Percentiles rank a stretch among this genome's conserved stretches.
phyloP scores from a whole-genome alignment of 2,329 filamentous ascomycete species.

The Sporothrix curviconia region DNA sequence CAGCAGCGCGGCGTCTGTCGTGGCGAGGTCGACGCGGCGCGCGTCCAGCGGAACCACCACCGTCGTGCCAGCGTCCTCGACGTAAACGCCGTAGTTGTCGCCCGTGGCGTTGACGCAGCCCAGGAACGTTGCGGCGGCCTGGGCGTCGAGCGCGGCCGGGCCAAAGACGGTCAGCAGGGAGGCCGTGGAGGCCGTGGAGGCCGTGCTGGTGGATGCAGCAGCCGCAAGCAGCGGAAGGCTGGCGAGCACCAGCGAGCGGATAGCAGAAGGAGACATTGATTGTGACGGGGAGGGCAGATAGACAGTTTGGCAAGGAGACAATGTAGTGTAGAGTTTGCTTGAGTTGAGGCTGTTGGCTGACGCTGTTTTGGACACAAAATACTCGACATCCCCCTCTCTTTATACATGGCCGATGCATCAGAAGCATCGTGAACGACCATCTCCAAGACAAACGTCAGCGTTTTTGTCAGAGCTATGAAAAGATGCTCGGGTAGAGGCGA shows the following conservation, averaged over 20 bases:
- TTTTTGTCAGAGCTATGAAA: too few relatives aligned
- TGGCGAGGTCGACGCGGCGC: background rate
- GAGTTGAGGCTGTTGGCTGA: too few relatives aligned
- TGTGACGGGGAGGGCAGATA: too few relatives aligned
- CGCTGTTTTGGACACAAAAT: too few relatives aligned
- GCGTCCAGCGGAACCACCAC: background rate
- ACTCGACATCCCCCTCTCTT: too few relatives aligned
- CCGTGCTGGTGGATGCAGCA: background rate
- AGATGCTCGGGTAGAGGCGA: too few relatives aligned
- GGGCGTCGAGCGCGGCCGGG: background rate
- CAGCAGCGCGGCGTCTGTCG: background rate
- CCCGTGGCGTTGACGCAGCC: background rate
- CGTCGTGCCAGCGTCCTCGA: background rate
- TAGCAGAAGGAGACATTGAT: background rate
- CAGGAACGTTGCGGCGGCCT: background rate
- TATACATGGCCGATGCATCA: too few relatives aligned
- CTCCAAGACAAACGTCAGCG: too few relatives aligned
- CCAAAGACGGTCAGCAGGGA: background rate
- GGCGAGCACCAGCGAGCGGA: background rate
- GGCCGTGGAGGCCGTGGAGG: too few relatives aligned
- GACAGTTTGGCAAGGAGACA: background rate
- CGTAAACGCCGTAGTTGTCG: background rate
- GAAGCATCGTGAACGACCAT: too few relatives aligned
- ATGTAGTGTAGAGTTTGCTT: too few relatives aligned
- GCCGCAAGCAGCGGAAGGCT: background rate